Percentiles rank a stretch among this genome's conserved stretches.
These are phyloP conservation scores for Colletotrichum destructivum DNA, from an alignment of 2,329 filamentous ascomycete species.

Conservation along the genomic window DNA sequence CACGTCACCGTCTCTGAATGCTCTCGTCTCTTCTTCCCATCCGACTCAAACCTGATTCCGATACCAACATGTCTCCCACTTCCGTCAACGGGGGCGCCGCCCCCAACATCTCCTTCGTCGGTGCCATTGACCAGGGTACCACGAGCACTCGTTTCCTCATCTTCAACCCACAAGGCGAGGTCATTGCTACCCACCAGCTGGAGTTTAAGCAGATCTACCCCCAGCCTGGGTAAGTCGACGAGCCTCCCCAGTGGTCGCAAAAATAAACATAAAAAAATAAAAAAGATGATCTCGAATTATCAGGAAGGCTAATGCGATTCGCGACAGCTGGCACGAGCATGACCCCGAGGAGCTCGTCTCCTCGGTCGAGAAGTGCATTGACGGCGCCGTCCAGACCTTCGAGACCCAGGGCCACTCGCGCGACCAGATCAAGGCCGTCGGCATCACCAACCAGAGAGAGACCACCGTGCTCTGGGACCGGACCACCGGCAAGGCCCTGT, in stretches of 20 bases:
- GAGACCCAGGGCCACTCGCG: constrained; percentile 76
- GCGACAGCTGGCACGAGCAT: constrained; percentile 84
- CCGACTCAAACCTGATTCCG: constrained; percentile 43
- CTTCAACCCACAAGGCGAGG: constrained; percentile 79
- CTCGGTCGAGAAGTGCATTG: constrained; percentile 83
- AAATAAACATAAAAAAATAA: too few relatives aligned
- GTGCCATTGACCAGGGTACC: constrained; percentile 85
- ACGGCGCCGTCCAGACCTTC: constrained; percentile 79
- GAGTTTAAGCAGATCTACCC: constrained; percentile 84
- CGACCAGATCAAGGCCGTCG: constrained; percentile 80
- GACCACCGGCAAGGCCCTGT: constrained; percentile 80
- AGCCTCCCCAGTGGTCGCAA: too few relatives aligned
- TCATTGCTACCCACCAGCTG: constrained; percentile 80
- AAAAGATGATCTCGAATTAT: background rate
- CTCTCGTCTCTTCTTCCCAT: constrained; percentile 46
- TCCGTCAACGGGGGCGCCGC: constrained; percentile 47
- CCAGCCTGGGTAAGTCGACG: constrained; percentile 75
- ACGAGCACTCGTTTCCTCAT: constrained; percentile 85
- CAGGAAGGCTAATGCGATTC: constrained; percentile 1
- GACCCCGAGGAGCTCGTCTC: constrained; percentile 81
- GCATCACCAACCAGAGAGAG: constrained; percentile 88
- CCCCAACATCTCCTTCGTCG: constrained; percentile 69
- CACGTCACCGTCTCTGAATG: constrained; percentile 42
- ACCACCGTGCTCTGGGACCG: constrained; percentile 86
- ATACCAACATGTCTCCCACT: constrained; percentile 51